Percentiles rank a stretch among this genome's conserved stretches.
phyloP scores from a whole-genome alignment of 2,329 filamentous ascomycete species.

The Aspergillus fumigatiaffinis region DNA sequence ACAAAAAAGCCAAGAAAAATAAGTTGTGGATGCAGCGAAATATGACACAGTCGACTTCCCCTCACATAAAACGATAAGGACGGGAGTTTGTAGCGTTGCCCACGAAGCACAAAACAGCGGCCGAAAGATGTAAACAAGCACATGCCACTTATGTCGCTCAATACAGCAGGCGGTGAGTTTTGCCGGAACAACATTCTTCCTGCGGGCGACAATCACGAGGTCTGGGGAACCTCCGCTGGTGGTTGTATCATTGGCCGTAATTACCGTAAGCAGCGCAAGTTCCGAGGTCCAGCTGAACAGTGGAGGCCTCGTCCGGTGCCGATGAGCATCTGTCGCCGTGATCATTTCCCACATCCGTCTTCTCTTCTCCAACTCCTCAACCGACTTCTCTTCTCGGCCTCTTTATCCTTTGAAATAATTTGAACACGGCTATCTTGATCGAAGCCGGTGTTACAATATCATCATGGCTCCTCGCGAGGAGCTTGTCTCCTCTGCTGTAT shows the following conservation, averaged over 20 bases:
- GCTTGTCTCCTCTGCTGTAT: conserved; percentile 75
- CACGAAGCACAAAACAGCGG: conserved; percentile 4
- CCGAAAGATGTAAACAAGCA: conserved; percentile 35
- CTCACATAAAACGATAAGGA: background rate
- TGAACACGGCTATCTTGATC: conserved; percentile 1
- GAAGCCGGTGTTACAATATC: conserved; percentile 14
- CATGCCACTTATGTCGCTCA: conserved; percentile 16
- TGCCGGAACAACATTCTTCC: conserved; percentile 18
- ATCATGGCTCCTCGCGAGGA: conserved; percentile 88
- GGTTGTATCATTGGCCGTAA: conserved; percentile 5
- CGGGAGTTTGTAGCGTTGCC: background rate
- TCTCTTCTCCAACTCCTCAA: conserved; percentile 10
- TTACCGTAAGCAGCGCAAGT: conserved; percentile 17
- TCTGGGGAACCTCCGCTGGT: conserved; percentile 30
- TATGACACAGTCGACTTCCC: background rate
- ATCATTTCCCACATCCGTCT: conserved; percentile 7
- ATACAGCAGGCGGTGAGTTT: conserved; percentile 28
- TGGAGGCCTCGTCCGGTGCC: conserved; percentile 17
- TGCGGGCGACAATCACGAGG: conserved; percentile 22
- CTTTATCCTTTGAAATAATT: conserved; percentile 8
- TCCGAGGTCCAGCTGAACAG: conserved; percentile 32
- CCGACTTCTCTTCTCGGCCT: conserved; percentile 9
- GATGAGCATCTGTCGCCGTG: conserved; percentile 15
- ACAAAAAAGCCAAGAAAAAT: background rate
- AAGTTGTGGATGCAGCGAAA: background rate